phyloP scores from a whole-genome alignment of 2,329 filamentous ascomycete genomes.

The Elsinoe batatas region DNA sequence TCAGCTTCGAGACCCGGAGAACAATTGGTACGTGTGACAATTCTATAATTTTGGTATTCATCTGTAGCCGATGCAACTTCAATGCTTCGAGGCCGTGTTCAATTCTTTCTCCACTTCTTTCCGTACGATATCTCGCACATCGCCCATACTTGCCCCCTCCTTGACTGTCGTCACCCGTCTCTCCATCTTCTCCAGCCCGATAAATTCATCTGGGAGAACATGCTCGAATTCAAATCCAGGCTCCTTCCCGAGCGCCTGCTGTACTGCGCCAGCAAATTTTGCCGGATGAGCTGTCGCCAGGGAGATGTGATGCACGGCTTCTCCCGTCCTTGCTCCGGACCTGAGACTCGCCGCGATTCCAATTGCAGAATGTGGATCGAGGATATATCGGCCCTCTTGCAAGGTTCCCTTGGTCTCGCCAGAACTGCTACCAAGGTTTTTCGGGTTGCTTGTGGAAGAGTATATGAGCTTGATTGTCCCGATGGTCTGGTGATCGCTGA shows the following conservation, averaged over 20 bases:
- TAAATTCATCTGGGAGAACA: slow-evolving; percentile 72
- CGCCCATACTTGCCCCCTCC: slow-evolving; percentile 57
- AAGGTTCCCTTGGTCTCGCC: slow-evolving; percentile 28
- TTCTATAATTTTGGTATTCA: neutral
- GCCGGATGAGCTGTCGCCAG: slow-evolving; percentile 92
- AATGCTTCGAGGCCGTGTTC: neutral
- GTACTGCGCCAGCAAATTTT: slow-evolving; percentile 83
- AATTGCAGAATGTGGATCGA: slow-evolving; percentile 89
- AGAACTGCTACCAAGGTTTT: slow-evolving; percentile 33
- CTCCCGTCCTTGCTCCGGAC: slow-evolving; percentile 42
- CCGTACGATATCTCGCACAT: slow-evolving; percentile 65
- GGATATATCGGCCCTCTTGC: slow-evolving; percentile 53
- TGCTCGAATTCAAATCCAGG: slow-evolving; percentile 66
- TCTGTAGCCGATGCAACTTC: neutral
- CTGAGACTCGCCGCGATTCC: slow-evolving; percentile 68
- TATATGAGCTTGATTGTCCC: slow-evolving; percentile 39
- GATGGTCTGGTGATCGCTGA: slow-evolving; percentile 45
- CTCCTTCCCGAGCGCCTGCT: slow-evolving; percentile 62
- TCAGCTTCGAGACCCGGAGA: no score
- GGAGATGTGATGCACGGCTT: slow-evolving; percentile 56
- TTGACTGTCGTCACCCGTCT: slow-evolving; percentile 61
- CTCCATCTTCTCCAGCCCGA: slow-evolving; percentile 66
- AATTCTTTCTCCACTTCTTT: slow-evolving; percentile 51
- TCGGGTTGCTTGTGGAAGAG: slow-evolving; percentile 23
- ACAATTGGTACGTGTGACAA: no score